Evolutionary conservation across 2,329 filamentous ascomycete species (phyloP).

Genomic region (Lasiodiplodia sp.): DNA sequence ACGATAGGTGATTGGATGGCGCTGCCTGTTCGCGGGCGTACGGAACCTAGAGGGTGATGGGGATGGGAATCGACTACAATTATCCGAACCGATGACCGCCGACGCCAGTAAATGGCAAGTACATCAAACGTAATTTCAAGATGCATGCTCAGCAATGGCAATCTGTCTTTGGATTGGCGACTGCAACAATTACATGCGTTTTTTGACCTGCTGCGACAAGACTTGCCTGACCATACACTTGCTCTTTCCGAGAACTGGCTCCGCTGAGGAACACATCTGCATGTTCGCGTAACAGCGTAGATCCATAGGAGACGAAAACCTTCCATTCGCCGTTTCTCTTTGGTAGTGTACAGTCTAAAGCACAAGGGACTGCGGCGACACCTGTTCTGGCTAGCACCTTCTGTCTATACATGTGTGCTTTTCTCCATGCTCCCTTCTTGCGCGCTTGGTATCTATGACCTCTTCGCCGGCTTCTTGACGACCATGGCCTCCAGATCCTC

Average conservation of each 20-base stretch:
- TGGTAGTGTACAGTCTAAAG: constrained; percentile 48
- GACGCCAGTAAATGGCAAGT: no score
- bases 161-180: background rate
- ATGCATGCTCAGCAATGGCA: background rate
- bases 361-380: constrained; percentile 35
- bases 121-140: background rate
- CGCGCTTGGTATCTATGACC: constrained; percentile 33
- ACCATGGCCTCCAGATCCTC: constrained; percentile 72
- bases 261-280: background rate
- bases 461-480: constrained; percentile 55
- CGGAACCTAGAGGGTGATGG: constrained; percentile 1
- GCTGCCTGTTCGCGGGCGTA: background rate
- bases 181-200: background rate
- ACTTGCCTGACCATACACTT: background rate
- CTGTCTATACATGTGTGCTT: constrained; percentile 17
- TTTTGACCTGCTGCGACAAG: background rate
- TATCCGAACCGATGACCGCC: background rate
- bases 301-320: background rate
- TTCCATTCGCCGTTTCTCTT: constrained; percentile 22
- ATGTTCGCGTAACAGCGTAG: background rate
- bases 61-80: background rate
- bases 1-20: background rate
- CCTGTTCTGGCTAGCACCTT: constrained; percentile 1
- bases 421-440: constrained; percentile 10
- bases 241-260: background rate